Evolutionary conservation across 2,329 filamentous ascomycete genomes (phyloP).

Genomic region (Cucurbitaria berberidis): DNA sequence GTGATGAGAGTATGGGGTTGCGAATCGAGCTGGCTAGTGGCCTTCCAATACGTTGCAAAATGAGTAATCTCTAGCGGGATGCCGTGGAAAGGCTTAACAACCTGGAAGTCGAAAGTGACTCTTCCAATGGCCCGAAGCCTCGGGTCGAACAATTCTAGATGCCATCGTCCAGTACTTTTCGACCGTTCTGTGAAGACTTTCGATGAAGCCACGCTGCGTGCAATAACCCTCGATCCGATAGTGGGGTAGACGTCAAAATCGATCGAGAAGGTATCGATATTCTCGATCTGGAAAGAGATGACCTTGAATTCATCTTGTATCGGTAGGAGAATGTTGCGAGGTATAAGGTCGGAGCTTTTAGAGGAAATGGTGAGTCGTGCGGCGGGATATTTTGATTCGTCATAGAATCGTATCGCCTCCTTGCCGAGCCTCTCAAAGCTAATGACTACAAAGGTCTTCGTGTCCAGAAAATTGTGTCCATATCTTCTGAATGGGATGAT

Average conservation of each 20-base stretch:
- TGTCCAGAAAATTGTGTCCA: conserved; percentile 97
- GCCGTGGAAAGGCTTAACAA: conserved; percentile 94
- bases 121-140: conserved; percentile 90
- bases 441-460: conserved; percentile 94
- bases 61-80: conserved; percentile 95
- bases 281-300: conserved; percentile 95
- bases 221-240: conserved; percentile 96
- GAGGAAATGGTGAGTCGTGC: conserved; percentile 95
- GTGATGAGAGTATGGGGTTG: conserved; percentile 88
- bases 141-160: conserved; percentile 90
- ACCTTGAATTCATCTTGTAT: conserved; percentile 95
- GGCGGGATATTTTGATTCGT: conserved; percentile 94
- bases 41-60: conserved; percentile 99
- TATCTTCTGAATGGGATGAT: conserved; percentile 95
- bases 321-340: conserved; percentile 91
- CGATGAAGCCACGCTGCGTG: conserved; percentile 89
- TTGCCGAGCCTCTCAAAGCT: conserved; percentile 78
- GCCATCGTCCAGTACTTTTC: conserved; percentile 79
- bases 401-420: conserved; percentile 91
- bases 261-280: conserved; percentile 87
- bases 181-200: conserved; percentile 79
- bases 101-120: conserved; percentile 91
- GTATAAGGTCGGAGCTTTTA: conserved; percentile 93
- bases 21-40: conserved; percentile 88
- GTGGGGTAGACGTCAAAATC: conserved; percentile 98